phyloP scores from a whole-genome alignment of 1,284 basidiomycete species.

The Clitocybe nebularis region DNA sequence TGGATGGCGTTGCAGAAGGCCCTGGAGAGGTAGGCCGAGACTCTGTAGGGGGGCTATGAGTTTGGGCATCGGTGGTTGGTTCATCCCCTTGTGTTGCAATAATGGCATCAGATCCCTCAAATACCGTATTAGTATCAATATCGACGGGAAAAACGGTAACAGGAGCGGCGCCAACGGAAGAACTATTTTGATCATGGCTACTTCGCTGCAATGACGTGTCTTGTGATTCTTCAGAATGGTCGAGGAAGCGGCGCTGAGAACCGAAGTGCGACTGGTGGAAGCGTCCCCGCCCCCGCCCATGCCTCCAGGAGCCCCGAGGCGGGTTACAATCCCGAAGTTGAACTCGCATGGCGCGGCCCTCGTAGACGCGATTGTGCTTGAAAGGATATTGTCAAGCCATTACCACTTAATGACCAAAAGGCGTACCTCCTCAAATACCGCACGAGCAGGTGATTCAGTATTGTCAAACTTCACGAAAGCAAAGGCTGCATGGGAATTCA shows the following conservation, averaged over 20 bases:
- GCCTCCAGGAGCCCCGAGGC: conserved; percentile 41
- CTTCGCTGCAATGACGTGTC: conserved; percentile 10
- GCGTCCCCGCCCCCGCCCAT: conserved; percentile 31
- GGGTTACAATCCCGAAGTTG: conserved; percentile 60
- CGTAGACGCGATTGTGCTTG: conserved; percentile 64
- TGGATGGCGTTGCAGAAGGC: conserved; percentile 12
- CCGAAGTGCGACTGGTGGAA: conserved; percentile 26
- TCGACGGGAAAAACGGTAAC: conserved; percentile 4
- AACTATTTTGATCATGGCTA: conserved; percentile 6
- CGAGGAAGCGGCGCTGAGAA: conserved; percentile 23
- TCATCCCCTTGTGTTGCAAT: no score
- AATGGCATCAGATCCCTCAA: no score
- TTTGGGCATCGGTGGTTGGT: no score
- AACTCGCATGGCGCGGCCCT: conserved; percentile 68
- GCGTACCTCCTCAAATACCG: conserved; percentile 58
- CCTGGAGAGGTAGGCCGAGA: no score
- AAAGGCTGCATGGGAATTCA: conserved; percentile 59
- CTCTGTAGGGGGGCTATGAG: no score
- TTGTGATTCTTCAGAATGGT: conserved; percentile 14
- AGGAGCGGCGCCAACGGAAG: not conserved
- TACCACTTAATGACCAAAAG: not conserved
- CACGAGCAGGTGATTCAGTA: conserved; percentile 53
- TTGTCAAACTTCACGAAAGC: conserved; percentile 71
- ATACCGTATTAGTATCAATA: conserved; percentile 6
- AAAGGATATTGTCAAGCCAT: conserved; percentile 9